phyloP scores from a whole-genome alignment of 2,329 filamentous ascomycete species.

The Penicillium sp. region DNA sequence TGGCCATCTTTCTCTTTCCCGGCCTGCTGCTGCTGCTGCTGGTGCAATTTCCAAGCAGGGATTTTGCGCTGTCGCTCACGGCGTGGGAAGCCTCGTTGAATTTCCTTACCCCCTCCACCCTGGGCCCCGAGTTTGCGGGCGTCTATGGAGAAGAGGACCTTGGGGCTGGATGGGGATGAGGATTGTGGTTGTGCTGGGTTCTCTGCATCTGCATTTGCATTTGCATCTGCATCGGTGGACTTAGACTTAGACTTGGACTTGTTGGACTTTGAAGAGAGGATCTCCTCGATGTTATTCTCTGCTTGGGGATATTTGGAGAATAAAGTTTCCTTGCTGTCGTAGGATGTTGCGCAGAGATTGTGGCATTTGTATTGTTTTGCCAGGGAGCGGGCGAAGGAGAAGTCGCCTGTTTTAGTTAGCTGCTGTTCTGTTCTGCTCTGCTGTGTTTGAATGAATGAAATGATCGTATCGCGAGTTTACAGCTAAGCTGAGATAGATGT shows the following conservation, averaged over 20 bases:
- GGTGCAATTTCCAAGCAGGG: constrained; percentile 28
- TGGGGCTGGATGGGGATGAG: constrained; percentile 17
- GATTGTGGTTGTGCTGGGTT: neutral
- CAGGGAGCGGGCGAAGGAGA: constrained; percentile 53
- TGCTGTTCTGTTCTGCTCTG: no score
- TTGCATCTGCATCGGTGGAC: neutral
- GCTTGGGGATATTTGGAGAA: constrained; percentile 75
- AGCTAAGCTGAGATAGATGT: no score
- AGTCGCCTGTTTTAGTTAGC: constrained; percentile 44
- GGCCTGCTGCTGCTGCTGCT: constrained; percentile 13
- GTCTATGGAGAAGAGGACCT: constrained; percentile 49
- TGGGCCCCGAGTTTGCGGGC: constrained; percentile 46
- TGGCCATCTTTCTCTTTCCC: neutral
- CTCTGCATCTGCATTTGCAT: constrained; percentile 1
- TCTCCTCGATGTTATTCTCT: constrained; percentile 59
- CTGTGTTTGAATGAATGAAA: no score
- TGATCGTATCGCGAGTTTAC: no score
- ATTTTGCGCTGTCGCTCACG: constrained; percentile 36
- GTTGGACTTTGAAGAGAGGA: constrained; percentile 28
- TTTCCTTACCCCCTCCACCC: constrained; percentile 45
- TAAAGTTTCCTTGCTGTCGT: constrained; percentile 55
- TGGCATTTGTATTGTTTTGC: constrained; percentile 46
- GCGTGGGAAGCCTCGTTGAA: constrained; percentile 46
- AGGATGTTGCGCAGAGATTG: constrained; percentile 49
- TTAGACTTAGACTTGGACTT: neutral